Conservation (phyloP, 2,329 filamentous ascomycete genomes). For the Whalleya microplaca region DNA sequence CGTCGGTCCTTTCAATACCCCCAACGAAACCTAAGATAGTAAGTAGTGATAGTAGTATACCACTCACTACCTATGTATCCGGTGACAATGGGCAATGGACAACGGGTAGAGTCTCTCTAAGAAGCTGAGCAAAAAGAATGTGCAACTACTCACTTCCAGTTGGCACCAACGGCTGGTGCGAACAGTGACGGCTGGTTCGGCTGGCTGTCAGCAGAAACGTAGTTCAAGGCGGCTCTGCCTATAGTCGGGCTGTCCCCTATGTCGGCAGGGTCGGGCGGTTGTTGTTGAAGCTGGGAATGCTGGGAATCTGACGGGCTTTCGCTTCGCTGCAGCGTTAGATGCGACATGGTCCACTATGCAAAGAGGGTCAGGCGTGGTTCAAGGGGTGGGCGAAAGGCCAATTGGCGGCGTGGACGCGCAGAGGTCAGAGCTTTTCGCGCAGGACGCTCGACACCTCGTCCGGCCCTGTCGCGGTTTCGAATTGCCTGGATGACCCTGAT, state of each 20-base stretch:
- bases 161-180: conserved; percentile 23
- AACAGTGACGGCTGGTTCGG: conserved; percentile 29
- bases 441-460: conserved; percentile 34
- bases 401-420: conserved; percentile 33
- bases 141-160: conserved; percentile 14
- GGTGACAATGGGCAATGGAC: not conserved
- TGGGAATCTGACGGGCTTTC: conserved; percentile 44
- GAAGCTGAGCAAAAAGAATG: not conserved
- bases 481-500: conserved; percentile 50
- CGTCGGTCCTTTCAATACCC: conserved; percentile 21
- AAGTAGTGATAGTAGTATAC: conserved; percentile 1
- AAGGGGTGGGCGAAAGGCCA: conserved; percentile 32
- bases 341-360: conserved; percentile 56
- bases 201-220: conserved; percentile 30
- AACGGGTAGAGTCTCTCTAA: conserved; percentile 1
- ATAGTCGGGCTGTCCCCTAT: conserved; percentile 53
- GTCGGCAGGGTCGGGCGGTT: conserved; percentile 20
- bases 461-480: conserved; percentile 39
- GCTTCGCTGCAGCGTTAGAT: conserved; percentile 53
- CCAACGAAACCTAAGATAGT: conserved; percentile 2
- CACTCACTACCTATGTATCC: conserved; percentile 1
- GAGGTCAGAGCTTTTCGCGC: conserved; percentile 41
- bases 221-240: conserved; percentile 42
- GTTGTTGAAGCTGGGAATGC: conserved; percentile 30
- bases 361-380: conserved; percentile 31